Base-by-base conservation (phyloP, 768 basidiomycete species). In the Hygrocybe coccinea region DNA sequence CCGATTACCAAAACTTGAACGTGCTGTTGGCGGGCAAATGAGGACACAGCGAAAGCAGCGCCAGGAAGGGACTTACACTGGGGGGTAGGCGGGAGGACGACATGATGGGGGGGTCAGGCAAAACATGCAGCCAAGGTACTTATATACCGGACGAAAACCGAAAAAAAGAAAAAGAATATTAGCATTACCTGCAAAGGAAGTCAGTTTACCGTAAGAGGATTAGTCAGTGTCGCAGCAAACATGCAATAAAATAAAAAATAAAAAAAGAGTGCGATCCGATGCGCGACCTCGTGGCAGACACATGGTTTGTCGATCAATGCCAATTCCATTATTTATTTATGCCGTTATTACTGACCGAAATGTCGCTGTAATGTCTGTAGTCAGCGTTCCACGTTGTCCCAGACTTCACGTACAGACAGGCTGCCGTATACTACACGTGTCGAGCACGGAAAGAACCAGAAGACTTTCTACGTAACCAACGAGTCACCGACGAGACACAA, bases 1-100 rank as follows among this genome's bases (percentile, higher is more conserved):
- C 79, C 79, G 17, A 80, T 70, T 50, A 80, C 60, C 10, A 80
- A 73, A 54, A 80, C 68, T 45, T 75, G 71, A 19, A 73, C 66
- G 56, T 76, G 74, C 77, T 79, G 57, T 49, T 38, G 17, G n/a
- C 37, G 25, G 5, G 22, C 54, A 7, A 55, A 36, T 12, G 10
- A 54, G 41, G 12, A 47, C 19, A 10, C 21, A 25, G 21, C 12
- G 44, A 12, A 22, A 36, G 10, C 29, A 29, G 11, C 37, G 14
- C 10, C 2, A 15, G 14, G 19, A 2, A 21, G n/a, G 24, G 12
- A 12, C 38, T 39, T 34, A 57, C 56, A 29, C 24, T 48, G 11
- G 56, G 48, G 19, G 50, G 50, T 7, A 39, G 50, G 14, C 9
- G 3, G 24, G 36, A 24, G 15, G 34, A 35, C 15, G 34, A 35